Percentiles rank a stretch among this genome's conserved stretches.
Evolutionary conservation across 2,329 filamentous ascomycete species (phyloP).

Genomic region (Apiospora malaysiana): DNA sequence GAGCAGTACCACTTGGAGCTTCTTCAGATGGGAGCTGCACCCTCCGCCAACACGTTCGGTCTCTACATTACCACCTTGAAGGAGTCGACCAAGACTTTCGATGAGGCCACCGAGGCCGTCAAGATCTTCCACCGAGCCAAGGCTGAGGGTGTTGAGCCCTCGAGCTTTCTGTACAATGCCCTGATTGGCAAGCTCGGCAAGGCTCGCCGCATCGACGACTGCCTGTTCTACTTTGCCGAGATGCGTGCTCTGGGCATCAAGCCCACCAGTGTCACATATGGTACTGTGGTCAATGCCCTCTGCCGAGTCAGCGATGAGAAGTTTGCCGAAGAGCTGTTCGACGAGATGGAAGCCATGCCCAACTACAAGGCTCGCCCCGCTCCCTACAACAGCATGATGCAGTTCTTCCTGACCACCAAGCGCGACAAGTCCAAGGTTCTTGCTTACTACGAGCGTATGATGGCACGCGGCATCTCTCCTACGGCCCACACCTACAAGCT

Average conservation of each 20-base stretch:
- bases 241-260: conserved; percentile 94
- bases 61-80: conserved; percentile 99
- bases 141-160: conserved; percentile 91
- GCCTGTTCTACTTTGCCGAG: conserved; percentile 96
- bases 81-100: conserved; percentile 95
- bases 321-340: conserved; percentile 96
- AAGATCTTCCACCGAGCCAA: conserved; percentile 97
- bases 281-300: conserved; percentile 96
- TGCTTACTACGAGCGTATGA: conserved; percentile 94
- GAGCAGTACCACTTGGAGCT: conserved; percentile 91
- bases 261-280: conserved; percentile 96
- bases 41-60: conserved; percentile 96
- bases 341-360: conserved; percentile 98
- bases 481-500: conserved; percentile 98
- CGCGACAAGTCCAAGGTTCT: conserved; percentile 94
- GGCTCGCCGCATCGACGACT: conserved; percentile 96
- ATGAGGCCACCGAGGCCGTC: conserved; percentile 94
- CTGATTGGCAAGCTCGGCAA: conserved; percentile 98
- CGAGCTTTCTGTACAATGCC: conserved; percentile 97
- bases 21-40: conserved; percentile 85
- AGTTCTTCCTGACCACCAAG: conserved; percentile 98
- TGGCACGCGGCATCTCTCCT: conserved; percentile 81
- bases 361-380: conserved; percentile 98
- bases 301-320: conserved; percentile 98
- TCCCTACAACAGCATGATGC: conserved; percentile 99